phyloP scores from a whole-genome alignment of 2,329 filamentous ascomycete species.

The Talaromyces atroroseus region DNA sequence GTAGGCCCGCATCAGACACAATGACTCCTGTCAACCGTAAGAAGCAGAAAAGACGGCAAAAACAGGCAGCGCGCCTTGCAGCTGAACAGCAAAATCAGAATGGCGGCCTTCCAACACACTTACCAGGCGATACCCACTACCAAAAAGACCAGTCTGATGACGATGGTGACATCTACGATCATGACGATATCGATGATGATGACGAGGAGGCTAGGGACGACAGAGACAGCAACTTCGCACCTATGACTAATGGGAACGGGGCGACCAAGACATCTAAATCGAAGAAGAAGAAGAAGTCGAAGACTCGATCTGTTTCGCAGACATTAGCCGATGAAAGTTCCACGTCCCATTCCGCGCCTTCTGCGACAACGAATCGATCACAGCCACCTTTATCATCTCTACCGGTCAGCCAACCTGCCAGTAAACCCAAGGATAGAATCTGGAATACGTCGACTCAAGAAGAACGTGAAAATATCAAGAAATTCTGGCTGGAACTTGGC shows the following conservation, averaged over 20 bases:
- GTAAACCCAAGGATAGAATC: constrained; percentile 71
- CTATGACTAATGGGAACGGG: constrained; percentile 20
- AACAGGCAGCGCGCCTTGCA: constrained; percentile 68
- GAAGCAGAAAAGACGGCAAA: constrained; percentile 89
- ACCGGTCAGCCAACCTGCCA: constrained; percentile 15
- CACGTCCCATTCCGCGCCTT: constrained; percentile 39
- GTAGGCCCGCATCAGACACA: constrained; percentile 14
- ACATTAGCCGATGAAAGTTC: constrained; percentile 29
- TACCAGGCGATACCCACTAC: constrained; percentile 29
- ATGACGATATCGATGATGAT: constrained; percentile 48
- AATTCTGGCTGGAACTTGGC: constrained; percentile 92
- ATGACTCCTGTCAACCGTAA: constrained; percentile 69
- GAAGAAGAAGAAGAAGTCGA: constrained; percentile 38
- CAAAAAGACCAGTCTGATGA: constrained; percentile 29
- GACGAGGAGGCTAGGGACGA: constrained; percentile 39
- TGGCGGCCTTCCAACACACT: constrained; percentile 22
- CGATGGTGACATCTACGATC: constrained; percentile 40
- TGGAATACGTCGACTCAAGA: constrained; percentile 96
- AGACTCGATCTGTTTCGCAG: constrained; percentile 30
- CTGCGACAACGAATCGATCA: constrained; percentile 28
- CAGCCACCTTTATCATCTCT: constrained; percentile 41
- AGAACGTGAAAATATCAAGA: constrained; percentile 94
- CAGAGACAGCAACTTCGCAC: constrained; percentile 32
- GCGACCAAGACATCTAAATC: constrained; percentile 35
- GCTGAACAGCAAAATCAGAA: constrained; percentile 45